Percentiles rank a stretch among this genome's conserved stretches.
These are phyloP conservation scores for Plantago rigida DNA, from an alignment of 305 asterid genomes.

Conservation along the genomic window DNA sequence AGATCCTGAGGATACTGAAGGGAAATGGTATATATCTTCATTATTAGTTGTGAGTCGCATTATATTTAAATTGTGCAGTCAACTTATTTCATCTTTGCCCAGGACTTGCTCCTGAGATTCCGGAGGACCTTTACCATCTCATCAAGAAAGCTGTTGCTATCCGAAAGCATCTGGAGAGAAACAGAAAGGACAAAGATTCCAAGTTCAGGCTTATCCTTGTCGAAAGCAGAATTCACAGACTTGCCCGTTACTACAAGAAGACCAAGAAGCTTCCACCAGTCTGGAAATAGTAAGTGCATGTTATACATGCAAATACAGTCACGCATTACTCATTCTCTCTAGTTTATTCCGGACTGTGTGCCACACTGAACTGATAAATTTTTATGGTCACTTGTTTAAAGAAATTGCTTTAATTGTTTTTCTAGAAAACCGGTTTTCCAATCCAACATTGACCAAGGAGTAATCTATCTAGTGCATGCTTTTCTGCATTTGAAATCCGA, in stretches of 20 bases:
- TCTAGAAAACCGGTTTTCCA: no score
- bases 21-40: slow-evolving; percentile 34
- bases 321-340: neutral
- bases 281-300: slow-evolving; percentile 49
- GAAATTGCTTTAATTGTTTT: no score
- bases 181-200: slow-evolving; percentile 59
- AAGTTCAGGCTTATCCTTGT: slow-evolving; percentile 56
- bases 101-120: slow-evolving; percentile 67
- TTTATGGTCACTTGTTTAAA: no score
- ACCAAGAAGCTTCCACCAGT: slow-evolving; percentile 66
- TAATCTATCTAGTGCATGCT: no score
- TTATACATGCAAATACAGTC: neutral
- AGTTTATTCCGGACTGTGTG: neutral
- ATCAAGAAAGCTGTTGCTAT: slow-evolving; percentile 63
- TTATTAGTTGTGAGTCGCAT: neutral
- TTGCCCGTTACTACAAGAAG: slow-evolving; percentile 59
- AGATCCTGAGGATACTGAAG: slow-evolving; percentile 53
- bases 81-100: slow-evolving; percentile 5
- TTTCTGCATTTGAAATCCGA: no score
- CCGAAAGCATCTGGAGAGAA: slow-evolving; percentile 61
- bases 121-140: slow-evolving; percentile 55
- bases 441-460: no score
- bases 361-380: neutral
- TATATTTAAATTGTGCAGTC: neutral
- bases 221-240: slow-evolving; percentile 60